A percentile compares a stretch with the other conserved stretches of the same genome.
Conservation (phyloP, 192 early-diverging fungal genomes). For the Pecoramyces ruminantium region DNA sequence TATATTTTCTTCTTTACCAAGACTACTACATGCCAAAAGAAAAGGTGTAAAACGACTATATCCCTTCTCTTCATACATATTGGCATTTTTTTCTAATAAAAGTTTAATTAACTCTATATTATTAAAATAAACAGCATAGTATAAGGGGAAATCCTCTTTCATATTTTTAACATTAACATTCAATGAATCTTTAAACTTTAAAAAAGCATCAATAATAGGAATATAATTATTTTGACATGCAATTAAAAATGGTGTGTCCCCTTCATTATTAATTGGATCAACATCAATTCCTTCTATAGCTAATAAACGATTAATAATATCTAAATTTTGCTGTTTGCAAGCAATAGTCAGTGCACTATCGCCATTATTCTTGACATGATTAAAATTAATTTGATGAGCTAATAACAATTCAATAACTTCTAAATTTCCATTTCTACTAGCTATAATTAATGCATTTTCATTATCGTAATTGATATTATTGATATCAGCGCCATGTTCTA, state of each 20-base stretch:
- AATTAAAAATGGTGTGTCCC: background rate
- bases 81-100: background rate
- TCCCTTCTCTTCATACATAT: background rate
- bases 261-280: background rate
- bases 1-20: background rate
- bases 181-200: too few relatives aligned
- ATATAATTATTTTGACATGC: background rate
- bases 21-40: background rate
- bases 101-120: background rate
- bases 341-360: background rate
- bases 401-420: background rate
- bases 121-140: background rate
- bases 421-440: background rate
- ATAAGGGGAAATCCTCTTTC: background rate
- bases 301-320: background rate
- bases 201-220: background rate
- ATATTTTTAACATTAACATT: background rate
- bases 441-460: background rate
- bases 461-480: too few relatives aligned
- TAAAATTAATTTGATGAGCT: background rate
- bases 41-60: background rate
- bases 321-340: background rate
- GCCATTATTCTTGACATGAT: background rate
- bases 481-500: too few relatives aligned
- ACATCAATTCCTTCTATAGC: background rate